Base-by-base conservation (phyloP, 176 grass and related monocot genomes). In the Lolium perenne region DNA sequence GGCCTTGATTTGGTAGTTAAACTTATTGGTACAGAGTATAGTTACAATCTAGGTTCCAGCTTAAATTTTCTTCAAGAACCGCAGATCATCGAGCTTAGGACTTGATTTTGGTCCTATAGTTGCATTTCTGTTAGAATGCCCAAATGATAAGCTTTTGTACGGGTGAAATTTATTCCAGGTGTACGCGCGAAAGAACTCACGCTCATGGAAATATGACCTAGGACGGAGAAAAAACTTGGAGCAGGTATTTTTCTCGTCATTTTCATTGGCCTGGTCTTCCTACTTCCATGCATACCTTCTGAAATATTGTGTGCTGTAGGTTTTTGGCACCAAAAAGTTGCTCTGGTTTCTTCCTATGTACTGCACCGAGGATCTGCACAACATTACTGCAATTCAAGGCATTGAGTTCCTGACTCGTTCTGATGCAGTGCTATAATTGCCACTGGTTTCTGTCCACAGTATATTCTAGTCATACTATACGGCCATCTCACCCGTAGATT, bases 181-280 rank as follows among this genome's bases (percentile, higher is more conserved):
- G 63, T 67, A 95, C 48, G 87, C 92, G 86, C 87, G 92, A 68
- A 95, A 76, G 83, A 98, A 95, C 81, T 82, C 80, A 23, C 65
- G 79, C 45, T 18, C 67, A 25, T 97, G 93, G 95, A 89, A 93
- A 69, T 98, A 95, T 76, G 91, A 98, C 11, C 23, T 98, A 49
- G 93, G 95, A 83, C 90, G 88, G 91, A 90, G 79, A 87, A 93
- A 82, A 74, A 98, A 98, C 88, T 87, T 95, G 80, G 93, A 98
- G 67, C 95, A 95, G 89, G 91, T 95, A 72, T 63, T 68, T 38
- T 73, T 69, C 66, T n/a, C 16, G 0, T 2, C 45, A 54, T 77
- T 56, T 58, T 79, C 17, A 29, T 53, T 25, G 71, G 1, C 40
- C 1, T 3, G 10, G 53, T 77, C 59, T 74, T 8, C 57, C 74